Conservation (phyloP, 257 asterid species). For the Scutellaria barbata region DNA sequence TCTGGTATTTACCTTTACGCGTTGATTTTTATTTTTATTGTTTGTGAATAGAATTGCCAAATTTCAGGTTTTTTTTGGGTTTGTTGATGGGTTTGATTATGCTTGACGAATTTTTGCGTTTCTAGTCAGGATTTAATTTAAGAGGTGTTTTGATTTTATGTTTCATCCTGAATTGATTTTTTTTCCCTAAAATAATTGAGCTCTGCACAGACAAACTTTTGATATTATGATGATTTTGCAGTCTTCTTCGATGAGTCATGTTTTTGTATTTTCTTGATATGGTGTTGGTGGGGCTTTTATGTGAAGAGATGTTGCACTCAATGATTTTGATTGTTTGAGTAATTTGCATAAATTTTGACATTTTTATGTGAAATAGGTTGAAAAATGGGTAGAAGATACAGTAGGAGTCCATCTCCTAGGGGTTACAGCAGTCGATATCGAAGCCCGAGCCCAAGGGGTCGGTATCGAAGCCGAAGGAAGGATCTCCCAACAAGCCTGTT, state of each 20-base stretch:
- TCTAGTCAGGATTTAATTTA: background rate
- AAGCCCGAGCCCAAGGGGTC: slow-evolving; percentile 25
- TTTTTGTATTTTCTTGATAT: background rate
- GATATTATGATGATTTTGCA: background rate
- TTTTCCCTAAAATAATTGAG: background rate
- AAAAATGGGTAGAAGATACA: slow-evolving; percentile 65
- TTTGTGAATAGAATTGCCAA: background rate
- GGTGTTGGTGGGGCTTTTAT: background rate
- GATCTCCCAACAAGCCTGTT: slow-evolving; percentile 77
- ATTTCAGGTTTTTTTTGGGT: background rate
- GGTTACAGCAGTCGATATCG: slow-evolving; percentile 55
- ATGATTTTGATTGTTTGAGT: too few relatives aligned
- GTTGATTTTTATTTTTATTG: background rate
- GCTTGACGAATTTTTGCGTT: background rate
- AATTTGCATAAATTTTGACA: background rate
- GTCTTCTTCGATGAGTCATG: background rate
- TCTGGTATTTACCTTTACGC: slow-evolving; percentile 11
- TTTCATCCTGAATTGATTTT: background rate
- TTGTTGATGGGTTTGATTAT: background rate
- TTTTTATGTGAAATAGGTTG: slow-evolving; percentile 28
- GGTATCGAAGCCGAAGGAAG: slow-evolving; percentile 31
- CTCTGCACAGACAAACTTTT: background rate
- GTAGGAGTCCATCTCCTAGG: slow-evolving; percentile 71
- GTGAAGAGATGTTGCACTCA: too few relatives aligned
- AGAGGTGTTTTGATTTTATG: background rate